A percentile compares a stretch with the other conserved stretches of the same genome.
Conservation (phyloP, 176 grass and related monocot species). For the Aechmea fasciata region DNA sequence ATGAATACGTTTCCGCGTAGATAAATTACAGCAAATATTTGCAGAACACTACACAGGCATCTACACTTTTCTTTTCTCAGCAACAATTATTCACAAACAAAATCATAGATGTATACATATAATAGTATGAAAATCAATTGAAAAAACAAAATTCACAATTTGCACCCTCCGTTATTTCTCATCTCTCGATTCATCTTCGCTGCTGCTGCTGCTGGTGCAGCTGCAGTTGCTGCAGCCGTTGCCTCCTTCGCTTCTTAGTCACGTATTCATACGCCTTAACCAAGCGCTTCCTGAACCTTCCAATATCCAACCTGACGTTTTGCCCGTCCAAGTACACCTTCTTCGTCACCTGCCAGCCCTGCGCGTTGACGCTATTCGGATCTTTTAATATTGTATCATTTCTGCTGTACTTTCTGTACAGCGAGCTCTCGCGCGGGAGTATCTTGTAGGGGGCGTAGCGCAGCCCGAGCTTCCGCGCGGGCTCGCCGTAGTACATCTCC, state of each 20-base stretch:
- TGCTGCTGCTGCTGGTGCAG: not conserved
- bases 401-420: conserved; percentile 27
- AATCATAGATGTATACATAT: too few species aligned
- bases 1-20: too few species aligned
- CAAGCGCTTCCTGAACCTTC: conserved; percentile 39
- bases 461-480: conserved; percentile 46
- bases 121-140: too few species aligned
- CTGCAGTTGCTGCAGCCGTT: not conserved
- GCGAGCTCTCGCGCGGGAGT: conserved; percentile 47
- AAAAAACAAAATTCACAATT: too few species aligned
- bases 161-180: not conserved
- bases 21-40: too few species aligned
- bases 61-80: too few species aligned
- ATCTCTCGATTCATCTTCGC: not conserved
- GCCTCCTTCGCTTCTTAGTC: conserved; percentile 22
- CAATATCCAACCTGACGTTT: conserved; percentile 54
- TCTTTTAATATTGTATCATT: conserved; percentile 43
- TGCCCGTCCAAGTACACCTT: conserved; percentile 69
- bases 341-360: conserved; percentile 69
- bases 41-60: too few species aligned
- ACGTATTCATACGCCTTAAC: conserved; percentile 31
- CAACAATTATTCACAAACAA: too few species aligned
- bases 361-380: conserved; percentile 42
- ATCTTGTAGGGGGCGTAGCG: conserved; percentile 55
- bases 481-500: conserved; percentile 63